Evolutionary conservation across 2,329 filamentous ascomycete genomes (phyloP), one percentile per base, ranked within the genome.

Genomic region (Achaetomium macrosporum): DNA sequence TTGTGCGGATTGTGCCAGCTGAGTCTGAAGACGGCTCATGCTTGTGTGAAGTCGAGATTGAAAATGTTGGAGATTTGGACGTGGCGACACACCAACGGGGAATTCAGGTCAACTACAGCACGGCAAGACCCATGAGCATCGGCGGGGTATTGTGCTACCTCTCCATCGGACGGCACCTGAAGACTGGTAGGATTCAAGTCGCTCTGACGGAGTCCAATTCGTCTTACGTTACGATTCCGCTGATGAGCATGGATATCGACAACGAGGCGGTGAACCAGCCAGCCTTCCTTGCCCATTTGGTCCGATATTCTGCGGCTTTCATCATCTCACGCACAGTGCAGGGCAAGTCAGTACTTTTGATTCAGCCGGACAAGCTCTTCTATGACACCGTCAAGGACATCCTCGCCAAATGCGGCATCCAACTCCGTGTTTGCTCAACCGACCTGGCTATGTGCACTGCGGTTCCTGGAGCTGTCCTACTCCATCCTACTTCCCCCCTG

Each of bases 61-160:
- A 43, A 10, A 12, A 53, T 36, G 1, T 31, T 12, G 16, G 2
- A 5, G 5, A 1, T 3, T 15, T 39, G 33, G 11, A 12, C 5
- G 17, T 12, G 1, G 11, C 6, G 52, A 49, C 17, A 35, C 56
- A 19, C 51, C 12, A 31, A 1, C 13, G 30, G 3, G 40, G 50
- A 2, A 61, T 71, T 17, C 62, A 65, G 33, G 69, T 72, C 0
- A 59, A 68, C 17, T 73, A 70, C 60, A 73, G 72, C 60, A 69
- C 66, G 0, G 59, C 63, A 0, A 57, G 64, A 12, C 57, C 64
- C 0, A n/a, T 71, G n/a, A 63, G 58, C 20, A 41, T 68, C 1
- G 59, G 57, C 2, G 6, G 5, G 2, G 17, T 33, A 0, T 55
- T 58, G 1, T 53, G 51, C 0, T 64, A 72, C 37, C 20, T 74